Evolutionary conservation across 2,329 filamentous ascomycete species (phyloP).

Genomic region (Colletotrichum aenigma): DNA sequence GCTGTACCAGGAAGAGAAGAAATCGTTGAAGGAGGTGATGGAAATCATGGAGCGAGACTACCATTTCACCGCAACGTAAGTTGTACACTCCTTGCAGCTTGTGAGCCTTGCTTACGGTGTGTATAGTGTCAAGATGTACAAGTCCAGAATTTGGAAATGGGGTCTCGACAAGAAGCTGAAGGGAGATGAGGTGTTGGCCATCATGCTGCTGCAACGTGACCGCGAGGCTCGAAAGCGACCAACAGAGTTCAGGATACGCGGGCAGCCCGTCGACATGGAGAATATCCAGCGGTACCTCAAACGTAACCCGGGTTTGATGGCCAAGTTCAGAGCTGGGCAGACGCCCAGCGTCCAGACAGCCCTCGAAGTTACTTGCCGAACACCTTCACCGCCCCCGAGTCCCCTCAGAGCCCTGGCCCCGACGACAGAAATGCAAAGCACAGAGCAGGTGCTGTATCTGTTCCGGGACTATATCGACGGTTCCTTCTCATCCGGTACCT

Average conservation of each 20-base stretch:
- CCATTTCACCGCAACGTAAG: conserved; percentile 43
- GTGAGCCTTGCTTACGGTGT: neutral
- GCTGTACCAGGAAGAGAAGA: conserved; percentile 44
- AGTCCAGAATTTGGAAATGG: conserved; percentile 46
- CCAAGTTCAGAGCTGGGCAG: conserved; percentile 33
- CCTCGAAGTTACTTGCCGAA: conserved; percentile 35
- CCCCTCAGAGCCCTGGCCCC: conserved; percentile 24
- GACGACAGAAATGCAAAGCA: conserved; percentile 23
- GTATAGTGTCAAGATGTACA: conserved; percentile 45
- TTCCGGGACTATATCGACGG: conserved; percentile 33
- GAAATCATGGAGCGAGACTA: conserved; percentile 40
- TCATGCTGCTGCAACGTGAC: conserved; percentile 40
- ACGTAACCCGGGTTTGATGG: conserved; percentile 38
- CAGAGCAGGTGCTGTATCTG: conserved; percentile 31
- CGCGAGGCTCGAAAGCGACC: conserved; percentile 36
- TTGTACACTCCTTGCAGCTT: neutral
- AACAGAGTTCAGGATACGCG: conserved; percentile 41
- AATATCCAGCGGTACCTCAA: conserved; percentile 45
- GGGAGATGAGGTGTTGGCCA: conserved; percentile 42
- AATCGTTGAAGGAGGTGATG: conserved; percentile 44
- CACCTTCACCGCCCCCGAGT: conserved; percentile 30
- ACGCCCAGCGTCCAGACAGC: conserved; percentile 33
- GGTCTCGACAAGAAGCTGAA: conserved; percentile 46
- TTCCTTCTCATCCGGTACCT: conserved; percentile 30
- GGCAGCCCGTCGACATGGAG: conserved; percentile 40